phyloP scores from a whole-genome alignment of 2,329 filamentous ascomycete species.

The Amauroascus niger region DNA sequence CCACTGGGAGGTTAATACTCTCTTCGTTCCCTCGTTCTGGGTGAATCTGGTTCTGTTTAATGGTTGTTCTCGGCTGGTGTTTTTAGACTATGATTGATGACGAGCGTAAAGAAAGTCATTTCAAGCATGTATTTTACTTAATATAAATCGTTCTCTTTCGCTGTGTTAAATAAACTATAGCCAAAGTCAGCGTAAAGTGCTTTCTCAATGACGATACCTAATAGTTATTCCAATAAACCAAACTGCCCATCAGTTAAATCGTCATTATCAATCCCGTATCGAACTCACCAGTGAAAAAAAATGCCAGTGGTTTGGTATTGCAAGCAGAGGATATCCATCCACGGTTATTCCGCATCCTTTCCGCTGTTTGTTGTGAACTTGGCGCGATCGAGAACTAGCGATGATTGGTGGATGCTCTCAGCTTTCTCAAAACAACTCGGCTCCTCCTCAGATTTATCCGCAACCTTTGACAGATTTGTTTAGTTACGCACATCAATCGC shows the following conservation, averaged over 20 bases:
- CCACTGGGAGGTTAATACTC: background rate
- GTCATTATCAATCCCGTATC: no score
- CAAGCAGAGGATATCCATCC: background rate
- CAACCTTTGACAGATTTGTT: no score
- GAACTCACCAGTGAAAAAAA: no score
- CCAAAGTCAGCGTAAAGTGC: no score
- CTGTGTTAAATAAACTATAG: no score
- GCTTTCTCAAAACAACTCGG: background rate
- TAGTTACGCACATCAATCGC: no score
- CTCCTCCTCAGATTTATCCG: background rate
- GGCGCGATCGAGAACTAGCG: background rate
- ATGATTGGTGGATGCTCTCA: background rate
- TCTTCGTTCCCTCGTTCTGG: background rate
- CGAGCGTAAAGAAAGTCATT: slow-evolving; percentile 8
- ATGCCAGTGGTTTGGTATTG: no score
- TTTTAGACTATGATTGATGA: slow-evolving; percentile 11
- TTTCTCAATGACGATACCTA: no score
- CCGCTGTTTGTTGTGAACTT: background rate
- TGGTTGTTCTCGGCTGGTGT: background rate
- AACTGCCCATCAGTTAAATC: no score
- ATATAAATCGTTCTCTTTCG: background rate
- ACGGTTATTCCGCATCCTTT: background rate
- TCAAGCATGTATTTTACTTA: slow-evolving; percentile 6
- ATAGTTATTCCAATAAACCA: no score
- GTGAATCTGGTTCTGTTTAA: background rate